These are phyloP conservation scores for Insectozyma bohioensis DNA, from an alignment of 1,139 yeast species.

Conservation along the genomic window DNA sequence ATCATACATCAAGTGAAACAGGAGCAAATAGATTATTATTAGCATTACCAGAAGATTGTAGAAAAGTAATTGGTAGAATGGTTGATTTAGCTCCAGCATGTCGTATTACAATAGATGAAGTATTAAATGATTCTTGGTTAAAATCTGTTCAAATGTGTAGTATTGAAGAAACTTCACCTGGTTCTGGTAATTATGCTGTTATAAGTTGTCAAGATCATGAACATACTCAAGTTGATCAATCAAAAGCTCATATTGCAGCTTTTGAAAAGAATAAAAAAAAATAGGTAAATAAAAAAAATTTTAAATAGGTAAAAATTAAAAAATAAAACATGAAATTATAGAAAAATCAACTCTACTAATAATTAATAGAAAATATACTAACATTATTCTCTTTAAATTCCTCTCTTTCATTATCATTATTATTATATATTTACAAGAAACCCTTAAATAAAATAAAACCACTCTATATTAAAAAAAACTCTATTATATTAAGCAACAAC, in stretches of 20 bases:
- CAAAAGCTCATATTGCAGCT: slow-evolving; percentile 94
- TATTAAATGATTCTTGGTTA: slow-evolving; percentile 80
- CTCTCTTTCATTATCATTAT: too few species aligned
- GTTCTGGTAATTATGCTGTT: slow-evolving; percentile 33
- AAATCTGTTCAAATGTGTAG: slow-evolving; percentile 64
- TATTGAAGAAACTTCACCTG: slow-evolving; percentile 44
- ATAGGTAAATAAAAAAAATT: slow-evolving; percentile 13
- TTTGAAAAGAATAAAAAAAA: slow-evolving; percentile 74
- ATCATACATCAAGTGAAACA: slow-evolving; percentile 57
- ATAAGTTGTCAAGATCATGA: slow-evolving; percentile 57
- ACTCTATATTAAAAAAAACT: background rate
- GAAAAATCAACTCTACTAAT: too few species aligned
- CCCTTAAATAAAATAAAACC: too few species aligned
- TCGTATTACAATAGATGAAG: slow-evolving; percentile 80
- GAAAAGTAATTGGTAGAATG: slow-evolving; percentile 68
- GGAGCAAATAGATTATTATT: slow-evolving; percentile 70
- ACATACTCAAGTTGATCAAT: slow-evolving; percentile 88
- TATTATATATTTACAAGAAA: slow-evolving; percentile 13
- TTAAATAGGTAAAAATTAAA: background rate
- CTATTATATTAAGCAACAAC: slow-evolving; percentile 61
- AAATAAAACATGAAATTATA: too few species aligned
- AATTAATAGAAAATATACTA: too few species aligned
- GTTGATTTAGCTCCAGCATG: slow-evolving; percentile 83
- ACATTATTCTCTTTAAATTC: too few species aligned
- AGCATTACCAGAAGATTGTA: slow-evolving; percentile 69